phyloP scores from a whole-genome alignment of 768 basidiomycete genomes.

The Coprinellus aureogranulatus region DNA sequence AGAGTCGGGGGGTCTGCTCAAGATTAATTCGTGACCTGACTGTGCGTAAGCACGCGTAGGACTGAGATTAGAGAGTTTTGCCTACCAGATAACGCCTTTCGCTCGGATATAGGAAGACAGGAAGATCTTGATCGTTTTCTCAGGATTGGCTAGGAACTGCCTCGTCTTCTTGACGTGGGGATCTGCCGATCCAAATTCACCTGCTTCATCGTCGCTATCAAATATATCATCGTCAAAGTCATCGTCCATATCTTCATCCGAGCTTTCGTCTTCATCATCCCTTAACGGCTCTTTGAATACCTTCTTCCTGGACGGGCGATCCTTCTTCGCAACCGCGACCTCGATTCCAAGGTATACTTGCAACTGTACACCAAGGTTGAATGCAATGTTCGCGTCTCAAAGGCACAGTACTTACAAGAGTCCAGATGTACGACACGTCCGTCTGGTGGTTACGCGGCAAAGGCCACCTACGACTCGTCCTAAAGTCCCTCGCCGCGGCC shows the following conservation, averaged over 20 bases:
- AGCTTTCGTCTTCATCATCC: slow-evolving; percentile 9
- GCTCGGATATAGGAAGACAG: slow-evolving; percentile 67
- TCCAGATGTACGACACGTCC: slow-evolving; percentile 54
- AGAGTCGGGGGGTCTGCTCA: slow-evolving; percentile 38
- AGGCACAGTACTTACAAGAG: slow-evolving; percentile 45
- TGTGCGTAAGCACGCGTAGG: slow-evolving; percentile 1
- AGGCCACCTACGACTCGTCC: slow-evolving; percentile 39
- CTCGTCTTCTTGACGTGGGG: slow-evolving; percentile 28
- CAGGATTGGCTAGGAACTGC: slow-evolving; percentile 63
- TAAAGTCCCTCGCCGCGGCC: slow-evolving; percentile 60
- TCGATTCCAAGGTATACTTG: slow-evolving; percentile 6
- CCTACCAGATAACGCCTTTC: slow-evolving; percentile 69
- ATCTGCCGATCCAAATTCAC: too few relatives aligned
- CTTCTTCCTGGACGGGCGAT: slow-evolving; percentile 2
- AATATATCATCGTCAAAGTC: slow-evolving; percentile 5
- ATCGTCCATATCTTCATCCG: neutral
- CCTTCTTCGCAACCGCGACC: neutral
- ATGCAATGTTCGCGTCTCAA: too few relatives aligned
- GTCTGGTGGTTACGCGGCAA: slow-evolving; percentile 24
- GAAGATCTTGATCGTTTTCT: slow-evolving; percentile 56
- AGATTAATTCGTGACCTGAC: slow-evolving; percentile 43
- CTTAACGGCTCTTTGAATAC: slow-evolving; percentile 5
- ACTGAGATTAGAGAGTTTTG: slow-evolving; percentile 12
- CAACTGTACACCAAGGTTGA: neutral
- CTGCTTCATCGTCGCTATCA: slow-evolving; percentile 34